These are phyloP conservation scores for Mortierella sp. DNA, from an alignment of 371 early-diverging fungal species.

Conservation along the genomic window DNA sequence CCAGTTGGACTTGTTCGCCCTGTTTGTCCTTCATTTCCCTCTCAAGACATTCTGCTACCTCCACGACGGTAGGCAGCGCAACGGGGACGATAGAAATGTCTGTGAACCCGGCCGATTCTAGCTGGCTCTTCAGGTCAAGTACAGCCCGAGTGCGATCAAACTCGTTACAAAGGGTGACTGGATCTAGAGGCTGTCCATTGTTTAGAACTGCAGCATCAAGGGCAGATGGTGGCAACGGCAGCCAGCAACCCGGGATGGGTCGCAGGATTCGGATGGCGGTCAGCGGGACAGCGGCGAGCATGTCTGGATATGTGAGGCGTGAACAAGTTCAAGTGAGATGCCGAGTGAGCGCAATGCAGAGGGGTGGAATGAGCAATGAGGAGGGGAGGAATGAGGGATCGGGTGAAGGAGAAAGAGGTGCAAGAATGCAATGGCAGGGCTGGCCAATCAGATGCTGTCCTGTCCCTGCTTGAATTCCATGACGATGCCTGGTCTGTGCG, in stretches of 20 bases:
- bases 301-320: not conserved
- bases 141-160: slow-evolving; percentile 18
- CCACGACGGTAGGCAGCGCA: slow-evolving; percentile 10
- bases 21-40: slow-evolving; percentile 19
- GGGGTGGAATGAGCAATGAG: too few species aligned
- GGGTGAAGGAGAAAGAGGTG: too few species aligned
- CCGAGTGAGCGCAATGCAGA: too few species aligned
- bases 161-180: slow-evolving; percentile 34
- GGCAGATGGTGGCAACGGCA: not conserved
- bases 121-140: slow-evolving; percentile 16
- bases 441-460: too few species aligned
- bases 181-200: slow-evolving; percentile 3
- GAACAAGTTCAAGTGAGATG: too few species aligned
- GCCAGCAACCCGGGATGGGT: slow-evolving; percentile 10
- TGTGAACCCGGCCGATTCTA: slow-evolving; percentile 22
- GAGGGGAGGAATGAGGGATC: too few species aligned
- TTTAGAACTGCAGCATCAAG: too few species aligned
- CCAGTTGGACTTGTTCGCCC: slow-evolving; percentile 12
- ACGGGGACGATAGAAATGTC: slow-evolving; percentile 26
- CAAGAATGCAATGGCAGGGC: too few species aligned
- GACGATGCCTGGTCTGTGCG: too few species aligned
- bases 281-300: slow-evolving; percentile 2
- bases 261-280: slow-evolving; percentile 37
- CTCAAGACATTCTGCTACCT: slow-evolving; percentile 23
- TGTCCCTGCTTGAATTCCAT: too few species aligned